Evolutionary conservation across 345 rosid species (phyloP).

Genomic region (Conringia planisiliqua): DNA sequence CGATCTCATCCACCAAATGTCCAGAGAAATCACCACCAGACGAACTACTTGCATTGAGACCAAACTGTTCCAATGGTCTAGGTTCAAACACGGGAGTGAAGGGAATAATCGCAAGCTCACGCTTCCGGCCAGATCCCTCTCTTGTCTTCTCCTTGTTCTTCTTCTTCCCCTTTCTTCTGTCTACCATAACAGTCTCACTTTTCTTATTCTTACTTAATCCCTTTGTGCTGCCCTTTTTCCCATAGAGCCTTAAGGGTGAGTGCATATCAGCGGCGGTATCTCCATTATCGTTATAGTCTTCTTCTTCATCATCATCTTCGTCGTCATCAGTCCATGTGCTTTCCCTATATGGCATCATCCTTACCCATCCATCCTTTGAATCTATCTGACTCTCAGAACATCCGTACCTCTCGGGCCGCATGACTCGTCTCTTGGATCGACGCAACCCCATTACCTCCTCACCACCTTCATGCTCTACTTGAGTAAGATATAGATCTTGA

Average conservation of each 20-base stretch:
- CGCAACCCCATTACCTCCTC: constrained; percentile 53
- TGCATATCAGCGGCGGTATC: constrained; percentile 28
- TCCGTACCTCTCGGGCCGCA: constrained; percentile 62
- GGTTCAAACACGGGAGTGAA: constrained; percentile 39
- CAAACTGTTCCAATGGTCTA: constrained; percentile 31
- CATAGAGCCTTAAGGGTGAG: constrained; percentile 51
- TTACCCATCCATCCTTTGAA: constrained; percentile 43
- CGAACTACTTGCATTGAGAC: constrained; percentile 30
- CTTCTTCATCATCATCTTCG: not conserved
- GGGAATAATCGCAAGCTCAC: constrained; percentile 54
- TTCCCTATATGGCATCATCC: constrained; percentile 41
- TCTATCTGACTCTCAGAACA: constrained; percentile 41
- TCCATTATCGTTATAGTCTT: not conserved
- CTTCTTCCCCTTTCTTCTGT: constrained; percentile 22
- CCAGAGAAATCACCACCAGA: constrained; percentile 6
- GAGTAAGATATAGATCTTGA: not conserved
- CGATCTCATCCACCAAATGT: constrained; percentile 27
- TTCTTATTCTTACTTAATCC: constrained; percentile 24
- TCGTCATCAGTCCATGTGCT: constrained; percentile 39
- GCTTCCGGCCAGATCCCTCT: not conserved
- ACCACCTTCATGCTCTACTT: constrained; percentile 21
- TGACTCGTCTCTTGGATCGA: constrained; percentile 66
- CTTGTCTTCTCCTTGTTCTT: constrained; percentile 6
- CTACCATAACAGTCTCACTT: constrained; percentile 10
- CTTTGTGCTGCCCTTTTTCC: constrained; percentile 7